Base-by-base conservation (phyloP, 1,139 yeast genomes). In the Suhomyces anneliseae region DNA sequence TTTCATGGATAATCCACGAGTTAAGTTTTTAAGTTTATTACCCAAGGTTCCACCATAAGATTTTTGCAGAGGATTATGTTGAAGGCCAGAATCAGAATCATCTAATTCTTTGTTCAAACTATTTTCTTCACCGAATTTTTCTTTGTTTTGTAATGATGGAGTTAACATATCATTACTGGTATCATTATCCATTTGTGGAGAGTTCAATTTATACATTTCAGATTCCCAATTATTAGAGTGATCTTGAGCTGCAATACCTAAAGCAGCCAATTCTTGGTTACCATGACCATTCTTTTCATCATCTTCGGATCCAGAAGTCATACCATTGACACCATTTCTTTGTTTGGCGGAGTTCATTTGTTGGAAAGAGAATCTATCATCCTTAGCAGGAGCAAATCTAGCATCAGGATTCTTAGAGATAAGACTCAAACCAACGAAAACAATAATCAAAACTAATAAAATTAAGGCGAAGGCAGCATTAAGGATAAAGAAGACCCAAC, bases 281-380 rank as follows among this genome's bases (percentile, higher is more conserved):
- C 72, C 74, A 31, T 31, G 26, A 8, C 14, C 36, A 27, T 26
- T 38, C 31, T 54, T 47, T 36, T 51, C 52, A 35, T 44, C 42
- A 19, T n/a, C 24, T 19, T 19, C 32, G 44, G 33, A 12, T 12
- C 38, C 44, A n/a, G 46, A 31, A 14, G 40, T 19, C 6, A 19
- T 8, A 8, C 40, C 43, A 31, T 36, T 43, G 5, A 12, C 11
- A 26, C 35, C 46, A 39, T 45, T 41, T 44, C 54, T 40, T 42
- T 51, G 58, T 54, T 64, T 69, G 35, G 68, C 60, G 3, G 77
- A 71, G 4, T 79, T 72, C 65, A 70, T 76, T 62, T 81, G 78
- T 64, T 85, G 90, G 81, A 87, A 87, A 2, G 93, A 85, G 14
- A 87, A 81, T 76, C 95, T 80, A 61, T 87, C 95, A 70, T 87